These are phyloP conservation scores for Corynascus novoguineensis DNA, from an alignment of 495 filamentous ascomycete species.

Conservation along the genomic window DNA sequence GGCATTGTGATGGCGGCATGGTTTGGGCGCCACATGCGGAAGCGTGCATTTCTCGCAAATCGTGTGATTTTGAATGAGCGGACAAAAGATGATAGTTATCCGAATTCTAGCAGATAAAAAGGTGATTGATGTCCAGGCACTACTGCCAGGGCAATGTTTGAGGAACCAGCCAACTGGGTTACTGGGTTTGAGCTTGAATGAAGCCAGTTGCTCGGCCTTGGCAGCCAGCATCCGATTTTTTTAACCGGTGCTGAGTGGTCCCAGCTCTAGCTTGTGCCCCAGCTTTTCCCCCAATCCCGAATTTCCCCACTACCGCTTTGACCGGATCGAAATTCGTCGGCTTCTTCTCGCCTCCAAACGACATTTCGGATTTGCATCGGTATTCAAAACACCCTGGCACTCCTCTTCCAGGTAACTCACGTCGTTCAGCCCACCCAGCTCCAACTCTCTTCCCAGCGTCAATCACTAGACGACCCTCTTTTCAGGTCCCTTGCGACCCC, in stretches of 20 bases:
- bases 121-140: too few relatives aligned
- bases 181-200: background rate
- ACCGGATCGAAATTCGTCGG: slow-evolving; percentile 15
- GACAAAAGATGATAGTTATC: too few relatives aligned
- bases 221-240: background rate
- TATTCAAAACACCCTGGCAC: slow-evolving; percentile 21
- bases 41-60: too few relatives aligned
- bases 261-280: background rate
- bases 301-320: slow-evolving; percentile 17
- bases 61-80: too few relatives aligned
- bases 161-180: too few relatives aligned
- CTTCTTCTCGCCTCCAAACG: slow-evolving; percentile 19
- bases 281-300: slow-evolving; percentile 20
- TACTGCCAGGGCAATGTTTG: too few relatives aligned
- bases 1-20: too few relatives aligned
- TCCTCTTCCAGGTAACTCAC: background rate
- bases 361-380: slow-evolving; percentile 35
- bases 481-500: background rate
- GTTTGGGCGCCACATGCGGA: too few relatives aligned
- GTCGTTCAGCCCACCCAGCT: background rate
- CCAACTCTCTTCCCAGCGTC: background rate
- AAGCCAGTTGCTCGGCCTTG: background rate
- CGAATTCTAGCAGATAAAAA: too few relatives aligned
- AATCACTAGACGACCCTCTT: background rate
- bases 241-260: background rate